phyloP scores from a whole-genome alignment of 108 stramenopile genomes.

The Cyclotella distinguenda region DNA sequence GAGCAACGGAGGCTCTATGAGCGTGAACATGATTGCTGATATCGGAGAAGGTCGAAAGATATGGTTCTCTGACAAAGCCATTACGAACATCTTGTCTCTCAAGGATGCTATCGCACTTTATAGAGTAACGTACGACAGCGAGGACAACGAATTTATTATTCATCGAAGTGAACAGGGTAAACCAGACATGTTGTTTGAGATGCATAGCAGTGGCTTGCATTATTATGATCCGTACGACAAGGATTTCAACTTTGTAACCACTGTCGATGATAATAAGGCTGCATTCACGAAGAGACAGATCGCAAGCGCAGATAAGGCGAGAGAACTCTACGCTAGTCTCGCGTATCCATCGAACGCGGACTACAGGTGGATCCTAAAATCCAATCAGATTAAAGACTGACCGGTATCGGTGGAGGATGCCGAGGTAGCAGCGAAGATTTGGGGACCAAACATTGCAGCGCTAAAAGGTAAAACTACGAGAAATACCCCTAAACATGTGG shows the following conservation, averaged over 20 bases:
- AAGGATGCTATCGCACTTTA: too few species aligned
- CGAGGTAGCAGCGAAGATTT: too few species aligned
- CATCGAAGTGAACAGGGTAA: not conserved
- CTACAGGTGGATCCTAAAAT: too few species aligned
- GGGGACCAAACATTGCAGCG: too few species aligned
- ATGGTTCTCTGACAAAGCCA: conserved; percentile 10
- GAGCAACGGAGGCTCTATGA: conserved; percentile 8
- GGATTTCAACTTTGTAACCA: conserved; percentile 2
- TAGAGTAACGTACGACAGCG: too few species aligned
- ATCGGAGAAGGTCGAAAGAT: not conserved
- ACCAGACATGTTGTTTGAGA: conserved; percentile 22
- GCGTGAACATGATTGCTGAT: not conserved
- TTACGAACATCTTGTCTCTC: conserved; percentile 15
- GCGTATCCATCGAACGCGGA: conserved; percentile 29
- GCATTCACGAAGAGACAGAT: conserved; percentile 20
- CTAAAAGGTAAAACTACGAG: too few species aligned
- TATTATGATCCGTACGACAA: conserved; percentile 9
- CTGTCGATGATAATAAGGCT: conserved; percentile 5
- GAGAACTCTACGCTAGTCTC: conserved; percentile 8
- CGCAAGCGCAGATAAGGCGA: conserved; percentile 6
- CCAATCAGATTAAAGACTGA: conserved; percentile 18
- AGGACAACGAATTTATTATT: conserved; percentile 8
- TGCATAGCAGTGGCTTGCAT: conserved; percentile 22
- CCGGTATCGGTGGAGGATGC: conserved; percentile 28
- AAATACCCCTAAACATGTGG: not conserved